Conservation (phyloP, 371 early-diverging fungal species). For the Haplosporangium sp. region DNA sequence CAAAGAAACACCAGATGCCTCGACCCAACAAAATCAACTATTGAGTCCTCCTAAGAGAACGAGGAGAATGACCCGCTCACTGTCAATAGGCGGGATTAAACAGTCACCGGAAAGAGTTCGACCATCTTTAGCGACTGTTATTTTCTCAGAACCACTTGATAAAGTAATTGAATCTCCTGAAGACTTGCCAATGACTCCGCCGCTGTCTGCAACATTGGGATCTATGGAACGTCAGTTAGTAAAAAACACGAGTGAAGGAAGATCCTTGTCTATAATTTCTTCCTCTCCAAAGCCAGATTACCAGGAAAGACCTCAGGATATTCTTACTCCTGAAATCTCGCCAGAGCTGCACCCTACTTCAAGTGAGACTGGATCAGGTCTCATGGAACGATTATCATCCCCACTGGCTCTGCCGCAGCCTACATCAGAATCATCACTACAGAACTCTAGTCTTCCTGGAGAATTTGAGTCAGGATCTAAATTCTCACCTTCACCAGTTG, state of each 20-base stretch:
- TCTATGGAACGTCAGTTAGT: slow-evolving; percentile 14
- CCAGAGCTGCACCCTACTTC: slow-evolving; percentile 19
- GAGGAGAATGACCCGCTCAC: neutral
- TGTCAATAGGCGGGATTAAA: neutral
- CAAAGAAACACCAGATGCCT: neutral
- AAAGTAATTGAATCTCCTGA: neutral
- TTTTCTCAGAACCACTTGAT: slow-evolving; percentile 8
- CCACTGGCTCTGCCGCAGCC: slow-evolving; percentile 10
- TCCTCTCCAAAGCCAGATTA: neutral
- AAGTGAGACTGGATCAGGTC: neutral
- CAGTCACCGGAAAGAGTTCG: slow-evolving; percentile 1
- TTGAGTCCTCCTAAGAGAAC: neutral
- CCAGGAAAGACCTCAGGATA: neutral
- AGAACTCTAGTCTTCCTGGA: too few species aligned
- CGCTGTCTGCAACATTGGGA: slow-evolving; percentile 23
- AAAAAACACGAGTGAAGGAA: neutral
- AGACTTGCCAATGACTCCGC: slow-evolving; percentile 26
- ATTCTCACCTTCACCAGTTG: slow-evolving; percentile 1
- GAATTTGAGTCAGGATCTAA: neutral
- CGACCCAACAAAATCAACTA: neutral
- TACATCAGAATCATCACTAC: neutral
- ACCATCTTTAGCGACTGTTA: neutral
- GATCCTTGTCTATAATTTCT: neutral
- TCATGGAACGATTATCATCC: neutral
- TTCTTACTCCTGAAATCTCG: slow-evolving; percentile 18